phyloP scores from a whole-genome alignment of 2,329 filamentous ascomycete species.

The Bipolaris sorokiniana region DNA sequence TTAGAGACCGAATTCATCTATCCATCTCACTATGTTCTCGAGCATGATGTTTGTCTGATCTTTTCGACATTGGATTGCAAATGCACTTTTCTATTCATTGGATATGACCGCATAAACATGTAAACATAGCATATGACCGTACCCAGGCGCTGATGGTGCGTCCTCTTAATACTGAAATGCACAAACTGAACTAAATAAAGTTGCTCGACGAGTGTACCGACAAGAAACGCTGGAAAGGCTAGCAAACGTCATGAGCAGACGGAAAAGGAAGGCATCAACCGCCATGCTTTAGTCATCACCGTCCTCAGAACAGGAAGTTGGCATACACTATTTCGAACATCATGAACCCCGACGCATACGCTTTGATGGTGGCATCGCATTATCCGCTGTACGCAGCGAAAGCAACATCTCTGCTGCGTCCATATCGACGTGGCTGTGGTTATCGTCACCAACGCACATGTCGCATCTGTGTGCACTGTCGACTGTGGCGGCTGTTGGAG shows the following conservation, averaged over 20 bases:
- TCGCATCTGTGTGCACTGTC: slow-evolving; percentile 10
- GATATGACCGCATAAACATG: slow-evolving; percentile 22
- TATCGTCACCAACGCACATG: slow-evolving; percentile 8
- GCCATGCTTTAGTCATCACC: slow-evolving; percentile 3
- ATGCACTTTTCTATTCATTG: slow-evolving; percentile 8
- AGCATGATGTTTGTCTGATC: slow-evolving; percentile 5
- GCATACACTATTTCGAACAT: slow-evolving; percentile 18
- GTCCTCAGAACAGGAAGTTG: neutral
- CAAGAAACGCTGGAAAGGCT: slow-evolving; percentile 20
- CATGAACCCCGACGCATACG: slow-evolving; percentile 40
- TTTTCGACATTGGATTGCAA: neutral
- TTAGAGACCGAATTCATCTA: neutral
- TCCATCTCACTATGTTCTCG: slow-evolving; percentile 5
- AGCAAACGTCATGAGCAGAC: slow-evolving; percentile 10
- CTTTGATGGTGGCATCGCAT: slow-evolving; percentile 30
- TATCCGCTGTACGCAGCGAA: slow-evolving; percentile 36
- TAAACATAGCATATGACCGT: slow-evolving; percentile 10
- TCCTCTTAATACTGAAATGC: slow-evolving; percentile 9
- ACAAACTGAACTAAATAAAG: slow-evolving; percentile 8
- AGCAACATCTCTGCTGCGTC: slow-evolving; percentile 48
- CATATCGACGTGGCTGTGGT: slow-evolving; percentile 31
- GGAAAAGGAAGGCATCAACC: slow-evolving; percentile 16
- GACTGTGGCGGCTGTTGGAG: slow-evolving; percentile 11
- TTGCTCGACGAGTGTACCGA: slow-evolving; percentile 19
- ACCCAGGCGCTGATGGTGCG: slow-evolving; percentile 7